Evolutionary conservation across 495 filamentous ascomycete genomes (phyloP).

Genomic region (Xylaria scruposa): DNA sequence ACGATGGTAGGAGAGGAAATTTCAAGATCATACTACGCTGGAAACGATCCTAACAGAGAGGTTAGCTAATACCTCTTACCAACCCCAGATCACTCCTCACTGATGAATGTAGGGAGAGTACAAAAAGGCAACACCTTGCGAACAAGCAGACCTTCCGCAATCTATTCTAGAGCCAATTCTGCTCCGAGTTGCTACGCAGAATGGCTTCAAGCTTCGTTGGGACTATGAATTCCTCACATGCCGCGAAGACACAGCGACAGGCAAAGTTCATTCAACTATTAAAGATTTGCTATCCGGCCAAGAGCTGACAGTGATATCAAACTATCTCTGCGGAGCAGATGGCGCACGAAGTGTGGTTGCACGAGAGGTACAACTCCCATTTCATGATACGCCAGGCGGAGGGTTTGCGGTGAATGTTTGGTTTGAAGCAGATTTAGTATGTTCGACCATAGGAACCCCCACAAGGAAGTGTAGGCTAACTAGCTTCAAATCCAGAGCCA

Average conservation of each 20-base stretch:
- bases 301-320: conserved; percentile 55
- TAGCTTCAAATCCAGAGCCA: conserved; percentile 29
- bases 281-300: conserved; percentile 49
- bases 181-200: conserved; percentile 48
- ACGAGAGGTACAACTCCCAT: conserved; percentile 48
- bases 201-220: conserved; percentile 54
- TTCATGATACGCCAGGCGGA: conserved; percentile 47
- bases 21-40: conserved; percentile 55
- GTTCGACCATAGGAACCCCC: not conserved
- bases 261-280: conserved; percentile 47
- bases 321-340: conserved; percentile 65
- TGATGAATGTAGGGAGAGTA: conserved; percentile 59
- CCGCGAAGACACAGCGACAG: conserved; percentile 31
- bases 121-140: conserved; percentile 55
- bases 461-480: not conserved
- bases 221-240: conserved; percentile 49
- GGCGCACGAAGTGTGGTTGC: conserved; percentile 61
- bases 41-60: conserved; percentile 44
- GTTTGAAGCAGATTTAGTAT: conserved; percentile 58
- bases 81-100: conserved; percentile 51
- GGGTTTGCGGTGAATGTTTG: conserved; percentile 57
- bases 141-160: conserved; percentile 57
- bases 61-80: conserved; percentile 34
- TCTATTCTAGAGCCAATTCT: conserved; percentile 60
- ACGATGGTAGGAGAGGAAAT: conserved; percentile 49